These are phyloP conservation scores for Aegle marmelos DNA, from an alignment of 345 rosid species.

Conservation along the genomic window DNA sequence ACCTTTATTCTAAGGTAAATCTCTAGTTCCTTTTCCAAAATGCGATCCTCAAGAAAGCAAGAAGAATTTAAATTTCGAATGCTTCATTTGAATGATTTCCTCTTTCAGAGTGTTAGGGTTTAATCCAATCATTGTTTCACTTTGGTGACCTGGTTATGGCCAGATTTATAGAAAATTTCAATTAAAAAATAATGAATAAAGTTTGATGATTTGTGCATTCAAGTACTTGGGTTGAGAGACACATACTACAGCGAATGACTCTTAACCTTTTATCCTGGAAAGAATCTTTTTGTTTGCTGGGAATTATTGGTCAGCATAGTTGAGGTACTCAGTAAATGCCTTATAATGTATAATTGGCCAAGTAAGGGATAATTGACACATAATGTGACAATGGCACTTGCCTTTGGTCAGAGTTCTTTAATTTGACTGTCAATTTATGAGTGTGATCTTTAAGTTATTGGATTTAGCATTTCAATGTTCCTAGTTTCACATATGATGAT, in stretches of 20 bases:
- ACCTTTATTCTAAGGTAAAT: conserved; percentile 75
- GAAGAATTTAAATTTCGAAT: not conserved
- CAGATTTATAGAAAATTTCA: not conserved
- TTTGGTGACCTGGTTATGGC: not conserved
- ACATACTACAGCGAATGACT: not conserved
- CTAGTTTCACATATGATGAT: conserved; percentile 10
- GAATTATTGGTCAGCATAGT: not conserved
- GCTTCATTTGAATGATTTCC: not conserved
- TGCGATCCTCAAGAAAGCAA: not conserved
- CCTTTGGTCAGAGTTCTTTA: conserved; percentile 1
- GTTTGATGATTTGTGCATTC: conserved; percentile 1
- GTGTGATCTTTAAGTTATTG: not conserved
- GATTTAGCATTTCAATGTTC: conserved; percentile 7
- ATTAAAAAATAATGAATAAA: not conserved
- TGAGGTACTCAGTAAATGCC: not conserved
- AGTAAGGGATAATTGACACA: not conserved
- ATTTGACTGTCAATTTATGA: not conserved
- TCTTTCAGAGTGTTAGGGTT: not conserved
- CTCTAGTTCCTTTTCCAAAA: not conserved
- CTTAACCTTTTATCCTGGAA: not conserved
- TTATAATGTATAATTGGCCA: not conserved
- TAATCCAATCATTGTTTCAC: not conserved
- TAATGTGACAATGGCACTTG: not conserved
- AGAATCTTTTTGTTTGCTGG: not conserved
- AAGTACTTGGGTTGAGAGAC: not conserved